These are phyloP conservation scores for Pholiota microspora DNA, from an alignment of 768 basidiomycete genomes.

Conservation along the genomic window DNA sequence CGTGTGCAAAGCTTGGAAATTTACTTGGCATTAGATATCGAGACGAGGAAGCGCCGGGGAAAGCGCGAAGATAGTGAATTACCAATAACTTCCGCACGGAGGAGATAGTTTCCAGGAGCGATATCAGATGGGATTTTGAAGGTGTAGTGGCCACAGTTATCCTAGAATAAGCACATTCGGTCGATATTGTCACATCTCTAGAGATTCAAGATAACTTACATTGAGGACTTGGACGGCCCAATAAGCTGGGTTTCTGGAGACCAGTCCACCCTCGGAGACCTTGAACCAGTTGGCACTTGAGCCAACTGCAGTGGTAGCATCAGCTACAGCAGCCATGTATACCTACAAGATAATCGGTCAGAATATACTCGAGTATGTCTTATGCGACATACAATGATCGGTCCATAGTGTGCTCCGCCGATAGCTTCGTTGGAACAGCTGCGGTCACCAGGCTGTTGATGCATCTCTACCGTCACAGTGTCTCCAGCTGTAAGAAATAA, in stretches of 20 bases:
- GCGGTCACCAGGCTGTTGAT: constrained; percentile 47
- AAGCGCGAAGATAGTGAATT: constrained; percentile 11
- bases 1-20: constrained; percentile 54
- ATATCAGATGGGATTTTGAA: constrained; percentile 53
- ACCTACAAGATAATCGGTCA: constrained; percentile 22
- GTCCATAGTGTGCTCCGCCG: constrained; percentile 51
- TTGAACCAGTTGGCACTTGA: constrained; percentile 48
- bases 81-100: constrained; percentile 75
- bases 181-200: constrained; percentile 24
- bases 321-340: constrained; percentile 47
- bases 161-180: constrained; percentile 18
- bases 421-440: constrained; percentile 47
- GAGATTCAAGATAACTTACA: constrained; percentile 18
- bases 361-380: not conserved
- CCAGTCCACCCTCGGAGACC: constrained; percentile 46
- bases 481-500: constrained; percentile 35
- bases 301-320: constrained; percentile 45
- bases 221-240: constrained; percentile 35
- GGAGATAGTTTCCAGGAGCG: constrained; percentile 64
- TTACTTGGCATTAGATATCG: not conserved
- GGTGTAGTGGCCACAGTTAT: constrained; percentile 54
- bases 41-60: not conserved
- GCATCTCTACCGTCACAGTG: constrained; percentile 50
- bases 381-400: constrained; percentile 31
- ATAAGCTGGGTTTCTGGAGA: constrained; percentile 46